These are phyloP conservation scores for Pseudogymnoascus sp. DNA, from an alignment of 2,329 filamentous ascomycete genomes.

Conservation along the genomic window DNA sequence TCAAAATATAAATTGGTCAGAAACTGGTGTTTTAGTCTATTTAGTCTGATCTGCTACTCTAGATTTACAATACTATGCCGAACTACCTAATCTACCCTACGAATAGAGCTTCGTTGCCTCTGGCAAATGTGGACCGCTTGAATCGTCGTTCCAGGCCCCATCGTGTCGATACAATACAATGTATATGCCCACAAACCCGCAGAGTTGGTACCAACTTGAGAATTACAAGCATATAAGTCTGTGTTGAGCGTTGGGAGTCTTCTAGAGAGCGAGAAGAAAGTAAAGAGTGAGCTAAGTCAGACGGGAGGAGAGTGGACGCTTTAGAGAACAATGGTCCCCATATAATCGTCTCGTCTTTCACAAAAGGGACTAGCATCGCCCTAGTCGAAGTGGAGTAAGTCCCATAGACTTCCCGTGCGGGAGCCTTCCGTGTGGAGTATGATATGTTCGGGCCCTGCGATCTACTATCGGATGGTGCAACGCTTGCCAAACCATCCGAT, in stretches of 20 bases:
- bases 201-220: too few species aligned
- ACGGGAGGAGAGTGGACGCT: neutral
- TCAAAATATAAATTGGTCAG: neutral
- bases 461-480: neutral
- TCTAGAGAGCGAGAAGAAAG: neutral
- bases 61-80: neutral
- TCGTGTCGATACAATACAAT: too few species aligned
- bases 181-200: neutral
- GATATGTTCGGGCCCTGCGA: neutral
- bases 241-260: too few species aligned
- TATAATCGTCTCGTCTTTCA: neutral
- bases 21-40: neutral
- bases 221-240: too few species aligned
- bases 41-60: neutral
- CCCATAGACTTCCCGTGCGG: neutral
- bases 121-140: too few species aligned
- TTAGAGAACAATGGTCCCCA: neutral
- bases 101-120: too few species aligned
- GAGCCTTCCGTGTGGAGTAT: neutral
- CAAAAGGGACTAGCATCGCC: too few species aligned
- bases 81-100: too few species aligned
- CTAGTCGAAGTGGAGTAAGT: too few species aligned
- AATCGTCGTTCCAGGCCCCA: too few species aligned
- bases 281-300: neutral
- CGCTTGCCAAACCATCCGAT: neutral